These are phyloP conservation scores for Graphilbum fragrans DNA, from an alignment of 2,329 filamentous ascomycete species.

Conservation along the genomic window DNA sequence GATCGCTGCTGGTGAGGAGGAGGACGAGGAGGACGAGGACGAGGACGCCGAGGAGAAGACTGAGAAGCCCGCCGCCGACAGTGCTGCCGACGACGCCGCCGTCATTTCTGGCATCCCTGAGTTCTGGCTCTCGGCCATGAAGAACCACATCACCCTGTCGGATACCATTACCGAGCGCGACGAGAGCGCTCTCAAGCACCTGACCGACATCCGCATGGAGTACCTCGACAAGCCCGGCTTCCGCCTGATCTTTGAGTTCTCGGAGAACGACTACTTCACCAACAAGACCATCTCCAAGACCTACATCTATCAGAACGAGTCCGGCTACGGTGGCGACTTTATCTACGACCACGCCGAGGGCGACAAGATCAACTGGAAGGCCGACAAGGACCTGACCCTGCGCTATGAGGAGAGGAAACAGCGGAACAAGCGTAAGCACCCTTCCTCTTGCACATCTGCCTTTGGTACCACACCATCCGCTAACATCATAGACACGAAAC, in stretches of 20 bases:
- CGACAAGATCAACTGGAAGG: slow-evolving; percentile 95
- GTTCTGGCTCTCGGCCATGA: slow-evolving; percentile 99
- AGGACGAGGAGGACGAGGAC: slow-evolving; percentile 57
- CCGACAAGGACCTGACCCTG: slow-evolving; percentile 84
- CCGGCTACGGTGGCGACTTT: slow-evolving; percentile 95
- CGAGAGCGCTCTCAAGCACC: slow-evolving; percentile 80
- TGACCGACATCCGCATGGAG: slow-evolving; percentile 95
- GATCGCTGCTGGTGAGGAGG: slow-evolving; percentile 73
- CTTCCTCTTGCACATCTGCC: background rate
- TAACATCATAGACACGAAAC: slow-evolving; percentile 79
- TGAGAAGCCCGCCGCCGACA: slow-evolving; percentile 39
- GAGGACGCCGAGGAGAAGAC: slow-evolving; percentile 37
- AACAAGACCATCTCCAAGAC: slow-evolving; percentile 98
- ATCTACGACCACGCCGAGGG: slow-evolving; percentile 99
- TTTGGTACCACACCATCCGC: background rate
- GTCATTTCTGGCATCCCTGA: slow-evolving; percentile 77
- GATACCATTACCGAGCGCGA: slow-evolving; percentile 99
- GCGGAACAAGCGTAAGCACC: slow-evolving; percentile 97
- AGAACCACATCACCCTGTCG: slow-evolving; percentile 93
- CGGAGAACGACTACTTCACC: slow-evolving; percentile 89
- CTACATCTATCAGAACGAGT: slow-evolving; percentile 98
- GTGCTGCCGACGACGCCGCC: slow-evolving; percentile 31
- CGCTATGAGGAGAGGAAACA: slow-evolving; percentile 98
- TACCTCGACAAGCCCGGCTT: slow-evolving; percentile 98
- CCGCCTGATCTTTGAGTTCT: slow-evolving; percentile 95